Base-by-base conservation (phyloP, 176 grass and related monocot genomes). In the Puccinellia tenuiflora region DNA sequence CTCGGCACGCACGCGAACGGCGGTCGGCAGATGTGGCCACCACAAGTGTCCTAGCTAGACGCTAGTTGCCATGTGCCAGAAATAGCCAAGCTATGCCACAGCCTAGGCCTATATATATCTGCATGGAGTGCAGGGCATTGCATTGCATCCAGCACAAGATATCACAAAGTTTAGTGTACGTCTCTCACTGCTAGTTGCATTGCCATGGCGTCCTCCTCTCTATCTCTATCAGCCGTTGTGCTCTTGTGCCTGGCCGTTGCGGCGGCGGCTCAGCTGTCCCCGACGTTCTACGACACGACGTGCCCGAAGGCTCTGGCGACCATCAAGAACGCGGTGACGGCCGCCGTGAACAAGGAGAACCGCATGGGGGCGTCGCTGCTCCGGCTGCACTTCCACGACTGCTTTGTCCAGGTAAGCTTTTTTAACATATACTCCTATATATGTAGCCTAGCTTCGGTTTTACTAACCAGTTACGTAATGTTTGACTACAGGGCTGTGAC, bases 321-420 rank as follows among this genome's bases (percentile, higher is more conserved):
- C 47, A 96, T 96, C 79, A 87, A 87, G 64, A 80, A 54, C 54
- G 88, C 81, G 14, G 93, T 96, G n/a, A 81, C 52, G 43, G 83
- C 90, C 31, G 90, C 93, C 2, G 90, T 96, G 55, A 66, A 73
- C 7, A 62, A 56, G 33, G 89, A 94, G 64, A 50, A 34, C 8
- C 91, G 94, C 34, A 90, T 93, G 89, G 94, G 88, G 11, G 94
- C 94, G 7, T 93, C 94, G 0, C 50, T 93, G 73, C 94, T 97
- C 69, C 82, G 94, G 45, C 87, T 97, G 37, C 91, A 93, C 68
- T 97, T 97, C 79, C 94, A 97, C 8, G 94, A 97, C 77, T 97
- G 94, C 83, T 97, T 97, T 73, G 94, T 97, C 43, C 91, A 94
- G 47, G 94, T 78, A 93, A 97, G 38, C 14, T 39, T 52, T 68